phyloP scores from a whole-genome alignment of 257 asterid genomes.

The Solanum chaucha region DNA sequence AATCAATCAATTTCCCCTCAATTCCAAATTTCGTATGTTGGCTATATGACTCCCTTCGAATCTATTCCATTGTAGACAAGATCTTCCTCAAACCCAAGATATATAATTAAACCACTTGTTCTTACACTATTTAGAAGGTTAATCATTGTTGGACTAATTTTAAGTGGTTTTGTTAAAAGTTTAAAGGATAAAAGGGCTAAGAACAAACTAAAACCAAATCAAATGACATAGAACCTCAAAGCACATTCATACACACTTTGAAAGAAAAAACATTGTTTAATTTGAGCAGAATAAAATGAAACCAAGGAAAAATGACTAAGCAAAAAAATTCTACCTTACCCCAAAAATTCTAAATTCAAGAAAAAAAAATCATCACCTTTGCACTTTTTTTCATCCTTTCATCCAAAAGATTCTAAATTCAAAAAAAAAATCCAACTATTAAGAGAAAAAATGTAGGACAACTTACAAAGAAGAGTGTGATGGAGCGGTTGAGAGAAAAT shows the following conservation, averaged over 20 bases:
- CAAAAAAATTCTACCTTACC: too few relatives aligned
- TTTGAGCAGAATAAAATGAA: too few relatives aligned
- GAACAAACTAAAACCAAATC: not conserved
- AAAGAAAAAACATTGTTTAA: too few relatives aligned
- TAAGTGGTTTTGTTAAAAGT: not conserved
- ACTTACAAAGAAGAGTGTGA: not conserved
- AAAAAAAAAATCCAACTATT: too few relatives aligned
- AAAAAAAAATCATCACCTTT: not conserved
- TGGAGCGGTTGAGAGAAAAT: not conserved
- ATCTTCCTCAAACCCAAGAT: too few relatives aligned
- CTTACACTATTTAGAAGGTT: too few relatives aligned
- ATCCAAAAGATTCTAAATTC: not conserved
- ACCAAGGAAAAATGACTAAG: too few relatives aligned
- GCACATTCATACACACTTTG: too few relatives aligned
- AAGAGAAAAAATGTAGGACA: not conserved
- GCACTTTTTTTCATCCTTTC: not conserved
- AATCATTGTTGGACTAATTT: not conserved
- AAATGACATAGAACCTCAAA: not conserved
- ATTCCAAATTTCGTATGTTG: not conserved
- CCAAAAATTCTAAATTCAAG: not conserved
- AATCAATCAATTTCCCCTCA: not conserved
- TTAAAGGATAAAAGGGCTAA: not conserved
- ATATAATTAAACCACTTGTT: too few relatives aligned
- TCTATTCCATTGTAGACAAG: too few relatives aligned
- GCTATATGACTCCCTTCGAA: not conserved